A percentile compares a stretch with the other conserved stretches of the same genome.
These are phyloP conservation scores for Hippophae tibetana DNA, from an alignment of 306 rosid species.

Conservation along the genomic window DNA sequence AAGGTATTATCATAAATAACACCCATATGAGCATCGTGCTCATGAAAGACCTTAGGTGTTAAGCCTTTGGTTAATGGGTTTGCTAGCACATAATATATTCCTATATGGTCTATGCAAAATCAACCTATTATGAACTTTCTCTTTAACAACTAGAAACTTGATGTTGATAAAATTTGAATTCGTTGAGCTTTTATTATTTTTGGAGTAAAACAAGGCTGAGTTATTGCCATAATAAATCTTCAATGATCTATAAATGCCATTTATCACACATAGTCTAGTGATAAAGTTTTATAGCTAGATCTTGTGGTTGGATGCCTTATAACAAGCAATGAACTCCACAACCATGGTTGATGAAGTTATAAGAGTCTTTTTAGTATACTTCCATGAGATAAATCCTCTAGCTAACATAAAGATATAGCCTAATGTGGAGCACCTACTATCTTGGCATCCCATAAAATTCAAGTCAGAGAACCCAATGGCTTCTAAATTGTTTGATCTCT, in stretches of 20 bases:
- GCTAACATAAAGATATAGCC: too few species aligned
- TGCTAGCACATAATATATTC: not conserved
- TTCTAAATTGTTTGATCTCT: too few species aligned
- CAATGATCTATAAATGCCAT: not conserved
- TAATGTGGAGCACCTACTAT: too few species aligned
- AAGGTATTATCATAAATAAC: too few species aligned
- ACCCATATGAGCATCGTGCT: not conserved
- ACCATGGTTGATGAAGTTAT: too few species aligned
- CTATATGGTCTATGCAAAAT: not conserved
- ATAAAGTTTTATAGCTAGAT: not conserved
- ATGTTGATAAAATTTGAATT: not conserved
- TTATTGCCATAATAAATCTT: not conserved
- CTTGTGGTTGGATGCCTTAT: too few species aligned
- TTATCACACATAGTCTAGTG: not conserved
- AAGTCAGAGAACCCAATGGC: too few species aligned
- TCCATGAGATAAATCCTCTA: too few species aligned
- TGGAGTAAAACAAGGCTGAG: not conserved
- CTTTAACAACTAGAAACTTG: not conserved
- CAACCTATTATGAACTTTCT: not conserved
- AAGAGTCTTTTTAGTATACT: too few species aligned
- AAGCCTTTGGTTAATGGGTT: not conserved
- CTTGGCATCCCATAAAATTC: too few species aligned
- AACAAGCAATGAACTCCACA: too few species aligned
- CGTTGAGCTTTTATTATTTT: not conserved
- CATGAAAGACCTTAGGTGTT: not conserved